phyloP scores from a whole-genome alignment of 805 yeast genomes.

The Ogataea degrootiae region DNA sequence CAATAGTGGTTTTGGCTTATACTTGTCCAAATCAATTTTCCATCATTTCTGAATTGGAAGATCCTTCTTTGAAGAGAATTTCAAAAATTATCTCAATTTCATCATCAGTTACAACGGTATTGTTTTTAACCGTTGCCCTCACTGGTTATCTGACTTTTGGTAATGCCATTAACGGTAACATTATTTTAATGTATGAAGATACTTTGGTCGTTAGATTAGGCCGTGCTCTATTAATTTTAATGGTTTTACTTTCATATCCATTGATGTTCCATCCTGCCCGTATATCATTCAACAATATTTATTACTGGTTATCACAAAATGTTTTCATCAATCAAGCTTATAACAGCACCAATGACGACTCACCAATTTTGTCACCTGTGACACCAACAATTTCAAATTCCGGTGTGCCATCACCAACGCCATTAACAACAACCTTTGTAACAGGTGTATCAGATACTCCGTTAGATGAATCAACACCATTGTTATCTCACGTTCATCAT shows the following conservation, averaged over 20 bases:
- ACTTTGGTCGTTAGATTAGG: conserved; percentile 48
- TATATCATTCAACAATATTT: conserved; percentile 63
- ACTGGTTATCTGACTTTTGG: conserved; percentile 75
- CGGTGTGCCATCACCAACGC: neutral
- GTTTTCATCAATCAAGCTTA: neutral
- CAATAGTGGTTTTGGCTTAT: conserved; percentile 73
- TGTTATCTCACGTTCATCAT: neutral
- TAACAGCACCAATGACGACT: neutral
- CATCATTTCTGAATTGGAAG: conserved; percentile 63
- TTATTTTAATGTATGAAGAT: conserved; percentile 61
- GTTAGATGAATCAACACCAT: neutral
- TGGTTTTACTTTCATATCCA: conserved; percentile 76
- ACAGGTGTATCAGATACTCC: too few species aligned
- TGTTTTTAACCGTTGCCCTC: conserved; percentile 63
- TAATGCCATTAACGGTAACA: conserved; percentile 57
- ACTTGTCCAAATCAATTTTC: conserved; percentile 82
- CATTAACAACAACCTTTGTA: too few species aligned
- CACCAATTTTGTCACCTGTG: neutral
- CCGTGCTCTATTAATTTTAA: conserved; percentile 56
- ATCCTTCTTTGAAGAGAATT: conserved; percentile 46
- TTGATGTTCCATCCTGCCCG: conserved; percentile 79
- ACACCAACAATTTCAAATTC: neutral
- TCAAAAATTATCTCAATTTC: conserved; percentile 41
- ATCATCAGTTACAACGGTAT: conserved; percentile 45
- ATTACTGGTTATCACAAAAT: conserved; percentile 35